These are phyloP conservation scores for Debaryomyces prosopidis DNA, from an alignment of 805 yeast species.

Conservation along the genomic window DNA sequence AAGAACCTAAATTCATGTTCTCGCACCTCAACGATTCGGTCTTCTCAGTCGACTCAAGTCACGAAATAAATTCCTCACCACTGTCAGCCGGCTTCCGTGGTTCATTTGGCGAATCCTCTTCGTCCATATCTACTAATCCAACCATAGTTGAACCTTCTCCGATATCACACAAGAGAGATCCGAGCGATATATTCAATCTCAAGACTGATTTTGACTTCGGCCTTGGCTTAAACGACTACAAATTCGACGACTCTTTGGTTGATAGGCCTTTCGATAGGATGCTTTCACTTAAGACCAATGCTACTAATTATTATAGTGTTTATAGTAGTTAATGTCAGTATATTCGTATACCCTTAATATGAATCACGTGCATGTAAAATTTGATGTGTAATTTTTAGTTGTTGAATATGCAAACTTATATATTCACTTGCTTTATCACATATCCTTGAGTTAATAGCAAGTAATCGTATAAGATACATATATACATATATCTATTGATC, in stretches of 20 bases:
- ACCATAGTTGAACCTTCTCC: conserved; percentile 17
- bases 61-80: conserved; percentile 9
- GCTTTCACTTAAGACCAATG: neutral
- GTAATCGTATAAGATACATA: neutral
- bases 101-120: conserved; percentile 28
- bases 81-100: conserved; percentile 4
- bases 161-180: conserved; percentile 2
- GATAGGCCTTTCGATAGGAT: neutral
- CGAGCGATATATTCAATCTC: conserved; percentile 1
- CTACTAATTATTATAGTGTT: neutral
- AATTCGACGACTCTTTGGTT: neutral
- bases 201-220: neutral
- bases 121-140: conserved; percentile 32
- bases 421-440: neutral
- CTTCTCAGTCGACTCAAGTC: conserved; percentile 12
- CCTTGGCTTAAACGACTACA: neutral
- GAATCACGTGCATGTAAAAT: neutral
- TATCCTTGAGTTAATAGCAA: no score
- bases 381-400: neutral
- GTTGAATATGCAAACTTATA: neutral
- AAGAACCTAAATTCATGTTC: neutral
- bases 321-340: neutral
- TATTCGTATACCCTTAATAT: neutral
- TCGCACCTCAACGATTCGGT: neutral
- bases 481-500: neutral